Evolutionary conservation across 2,329 filamentous ascomycete genomes (phyloP).

Genomic region (Colletotrichum filicis): DNA sequence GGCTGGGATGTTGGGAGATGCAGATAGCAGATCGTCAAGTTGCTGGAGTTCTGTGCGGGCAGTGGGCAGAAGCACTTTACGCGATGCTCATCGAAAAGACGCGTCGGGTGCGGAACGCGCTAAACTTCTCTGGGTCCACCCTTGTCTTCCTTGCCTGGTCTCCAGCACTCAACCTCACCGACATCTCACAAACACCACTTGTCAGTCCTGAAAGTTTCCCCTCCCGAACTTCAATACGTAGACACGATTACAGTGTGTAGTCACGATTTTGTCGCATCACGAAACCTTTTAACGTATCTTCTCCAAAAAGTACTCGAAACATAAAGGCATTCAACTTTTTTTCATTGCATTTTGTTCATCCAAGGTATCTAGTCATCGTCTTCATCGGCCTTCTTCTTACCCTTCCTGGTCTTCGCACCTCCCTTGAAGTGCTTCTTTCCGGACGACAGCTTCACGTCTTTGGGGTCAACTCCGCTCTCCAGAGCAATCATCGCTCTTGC

Average conservation of each 20-base stretch:
- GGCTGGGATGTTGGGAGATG: not conserved
- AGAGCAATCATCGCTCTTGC: constrained; percentile 82
- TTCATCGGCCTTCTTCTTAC: constrained; percentile 57
- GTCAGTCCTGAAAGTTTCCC: not conserved
- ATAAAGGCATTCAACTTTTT: not conserved
- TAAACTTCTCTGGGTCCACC: constrained; percentile 3
- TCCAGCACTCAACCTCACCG: not conserved
- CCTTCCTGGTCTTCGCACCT: constrained; percentile 68
- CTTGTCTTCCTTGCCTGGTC: not conserved
- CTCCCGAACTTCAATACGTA: not conserved
- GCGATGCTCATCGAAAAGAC: constrained; percentile 33
- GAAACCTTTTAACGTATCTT: not conserved
- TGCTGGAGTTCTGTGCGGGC: constrained; percentile 10
- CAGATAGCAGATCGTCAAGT: not conserved
- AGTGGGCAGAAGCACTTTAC: constrained; percentile 31
- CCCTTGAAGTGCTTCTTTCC: constrained; percentile 97
- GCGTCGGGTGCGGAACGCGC: constrained; percentile 16
- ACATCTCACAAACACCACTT: not conserved
- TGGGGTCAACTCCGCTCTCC: constrained; percentile 85
- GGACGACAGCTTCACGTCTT: constrained; percentile 72
- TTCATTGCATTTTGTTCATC: constrained; percentile 2
- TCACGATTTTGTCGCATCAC: not conserved
- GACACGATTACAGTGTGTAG: not conserved
- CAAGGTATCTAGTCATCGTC: constrained; percentile 33
- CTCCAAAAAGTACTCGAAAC: not conserved